A percentile compares a stretch with the other conserved stretches of the same genome.
Conservation (phyloP, 2,329 filamentous ascomycete genomes). For the Neocucurbitaria cava region DNA sequence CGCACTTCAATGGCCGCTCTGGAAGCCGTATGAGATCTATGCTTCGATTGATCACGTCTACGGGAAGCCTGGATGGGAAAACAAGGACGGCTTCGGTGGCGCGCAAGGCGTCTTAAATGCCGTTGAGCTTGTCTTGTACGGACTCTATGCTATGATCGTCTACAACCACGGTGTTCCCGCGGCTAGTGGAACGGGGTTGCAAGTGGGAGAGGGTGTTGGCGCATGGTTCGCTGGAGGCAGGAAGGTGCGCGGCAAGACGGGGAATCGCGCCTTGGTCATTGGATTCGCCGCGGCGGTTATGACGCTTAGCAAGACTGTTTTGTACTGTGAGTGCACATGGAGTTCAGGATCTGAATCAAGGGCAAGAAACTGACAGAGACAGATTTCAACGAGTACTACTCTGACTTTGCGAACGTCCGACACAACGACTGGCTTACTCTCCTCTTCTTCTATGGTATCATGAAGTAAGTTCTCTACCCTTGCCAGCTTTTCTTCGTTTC, state of each 20-base stretch:
- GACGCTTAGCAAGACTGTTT: conserved; percentile 71
- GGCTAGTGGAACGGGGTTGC: conserved; percentile 49
- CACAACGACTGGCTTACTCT: conserved; percentile 65
- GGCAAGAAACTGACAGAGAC: conserved; percentile 11
- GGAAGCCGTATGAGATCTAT: conserved; percentile 80
- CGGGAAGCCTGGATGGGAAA: conserved; percentile 74
- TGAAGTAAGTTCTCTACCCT: conserved; percentile 62
- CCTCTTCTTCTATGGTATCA: conserved; percentile 68
- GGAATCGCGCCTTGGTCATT: conserved; percentile 63
- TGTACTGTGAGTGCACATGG: conserved; percentile 64
- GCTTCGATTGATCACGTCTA: conserved; percentile 82
- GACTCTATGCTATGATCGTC: conserved; percentile 65
- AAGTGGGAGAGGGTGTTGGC: conserved; percentile 46
- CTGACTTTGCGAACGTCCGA: conserved; percentile 66
- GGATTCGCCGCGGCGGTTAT: conserved; percentile 66
- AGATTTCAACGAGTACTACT: conserved; percentile 68
- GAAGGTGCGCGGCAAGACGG: conserved; percentile 59
- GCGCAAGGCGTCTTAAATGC: conserved; percentile 76
- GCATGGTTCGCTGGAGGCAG: conserved; percentile 58
- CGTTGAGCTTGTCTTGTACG: conserved; percentile 71
- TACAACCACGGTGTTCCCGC: conserved; percentile 47
- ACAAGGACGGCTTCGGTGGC: conserved; percentile 74
- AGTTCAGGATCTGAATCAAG: neutral
- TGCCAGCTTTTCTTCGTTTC: neutral
- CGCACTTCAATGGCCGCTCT: conserved; percentile 73